A percentile compares a stretch with the other conserved stretches of the same genome.
Evolutionary conservation across 2,329 filamentous ascomycete species (phyloP).

Genomic region (Trichoderma sp.): DNA sequence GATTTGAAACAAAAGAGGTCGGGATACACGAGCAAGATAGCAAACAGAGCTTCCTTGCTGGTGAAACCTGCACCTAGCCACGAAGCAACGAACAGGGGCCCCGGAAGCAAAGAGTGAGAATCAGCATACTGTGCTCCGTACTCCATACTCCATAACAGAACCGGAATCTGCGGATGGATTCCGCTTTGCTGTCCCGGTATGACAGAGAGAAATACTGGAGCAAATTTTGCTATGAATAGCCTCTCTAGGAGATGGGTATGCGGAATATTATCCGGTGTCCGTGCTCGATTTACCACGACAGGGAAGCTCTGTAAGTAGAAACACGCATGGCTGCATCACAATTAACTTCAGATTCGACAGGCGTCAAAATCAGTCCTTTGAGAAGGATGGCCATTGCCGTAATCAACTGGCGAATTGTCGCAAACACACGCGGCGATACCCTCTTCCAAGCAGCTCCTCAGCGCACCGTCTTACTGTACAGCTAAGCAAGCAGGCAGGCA

Average conservation of each 20-base stretch:
- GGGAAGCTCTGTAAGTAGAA: background rate
- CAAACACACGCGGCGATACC: background rate
- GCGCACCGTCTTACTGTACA: background rate
- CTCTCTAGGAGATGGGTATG: background rate
- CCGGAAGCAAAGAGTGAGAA: background rate
- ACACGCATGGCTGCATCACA: background rate
- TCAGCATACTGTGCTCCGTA: too few relatives aligned
- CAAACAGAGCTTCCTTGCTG: background rate
- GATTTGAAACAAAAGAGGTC: background rate
- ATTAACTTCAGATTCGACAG: background rate
- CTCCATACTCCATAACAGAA: too few relatives aligned
- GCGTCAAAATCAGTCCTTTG: background rate
- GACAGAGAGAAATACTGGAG: background rate
- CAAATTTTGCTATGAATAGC: background rate
- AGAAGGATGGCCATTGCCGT: background rate
- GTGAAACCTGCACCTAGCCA: background rate
- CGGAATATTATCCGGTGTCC: background rate
- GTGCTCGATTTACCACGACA: background rate
- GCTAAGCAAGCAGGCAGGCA: background rate
- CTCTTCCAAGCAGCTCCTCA: background rate
- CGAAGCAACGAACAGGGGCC: background rate
- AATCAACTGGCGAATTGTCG: background rate
- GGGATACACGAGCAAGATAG: background rate
- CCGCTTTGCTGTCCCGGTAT: background rate
- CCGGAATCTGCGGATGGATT: background rate